Evolutionary conservation across 768 basidiomycete species (phyloP).

Genomic region (Hygrocybe punicea): DNA sequence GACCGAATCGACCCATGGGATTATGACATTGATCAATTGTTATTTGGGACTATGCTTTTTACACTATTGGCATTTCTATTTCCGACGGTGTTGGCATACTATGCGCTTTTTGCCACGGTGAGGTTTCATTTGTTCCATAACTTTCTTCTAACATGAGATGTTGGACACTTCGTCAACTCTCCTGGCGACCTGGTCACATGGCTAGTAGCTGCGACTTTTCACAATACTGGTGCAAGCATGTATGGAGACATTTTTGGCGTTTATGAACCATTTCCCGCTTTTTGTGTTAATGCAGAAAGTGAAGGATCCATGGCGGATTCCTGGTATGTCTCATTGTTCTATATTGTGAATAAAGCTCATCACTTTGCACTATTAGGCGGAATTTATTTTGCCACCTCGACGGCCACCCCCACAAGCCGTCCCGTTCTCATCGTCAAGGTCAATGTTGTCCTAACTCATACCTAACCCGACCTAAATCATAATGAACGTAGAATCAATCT

Average conservation of each 20-base stretch:
- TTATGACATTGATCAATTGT: constrained; percentile 88
- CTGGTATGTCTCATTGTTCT: constrained; percentile 49
- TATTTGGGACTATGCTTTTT: constrained; percentile 91
- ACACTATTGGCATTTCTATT: constrained; percentile 76
- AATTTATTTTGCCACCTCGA: constrained; percentile 32
- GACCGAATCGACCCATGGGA: constrained; percentile 86
- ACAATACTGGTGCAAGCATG: constrained; percentile 58
- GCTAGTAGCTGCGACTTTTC: constrained; percentile 47
- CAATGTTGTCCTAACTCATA: constrained; percentile 4
- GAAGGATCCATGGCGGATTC: constrained; percentile 81
- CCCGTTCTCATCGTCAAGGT: constrained; percentile 36
- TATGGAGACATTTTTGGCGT: constrained; percentile 63
- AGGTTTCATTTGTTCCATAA: too few relatives aligned
- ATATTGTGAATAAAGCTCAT: too few relatives aligned
- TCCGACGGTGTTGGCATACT: constrained; percentile 85
- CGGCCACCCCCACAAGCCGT: constrained; percentile 18
- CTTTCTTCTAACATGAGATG: not conserved
- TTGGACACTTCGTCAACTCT: not conserved
- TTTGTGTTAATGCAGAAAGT: constrained; percentile 80
- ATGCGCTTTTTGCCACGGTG: constrained; percentile 73
- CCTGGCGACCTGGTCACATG: not conserved
- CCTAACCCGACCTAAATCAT: not conserved
- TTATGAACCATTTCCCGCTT: constrained; percentile 90
- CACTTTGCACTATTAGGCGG: constrained; percentile 28
- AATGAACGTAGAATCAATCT: constrained; percentile 47